Evolutionary conservation across 164 flowering plant species (phyloP).

Genomic region (Cinnamomum micranthum): DNA sequence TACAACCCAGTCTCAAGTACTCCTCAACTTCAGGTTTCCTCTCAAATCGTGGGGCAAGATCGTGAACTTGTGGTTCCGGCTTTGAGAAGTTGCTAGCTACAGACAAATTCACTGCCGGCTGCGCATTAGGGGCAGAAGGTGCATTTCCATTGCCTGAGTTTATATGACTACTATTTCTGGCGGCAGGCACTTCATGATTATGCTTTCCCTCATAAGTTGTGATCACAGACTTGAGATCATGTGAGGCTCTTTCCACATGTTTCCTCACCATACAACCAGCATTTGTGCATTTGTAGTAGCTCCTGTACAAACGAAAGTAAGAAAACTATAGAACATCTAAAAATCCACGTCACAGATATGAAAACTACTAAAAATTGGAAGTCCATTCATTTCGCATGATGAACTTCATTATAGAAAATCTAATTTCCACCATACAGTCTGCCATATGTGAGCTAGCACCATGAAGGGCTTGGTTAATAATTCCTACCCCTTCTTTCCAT

Average conservation of each 20-base stretch:
- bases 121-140: constrained; percentile 21
- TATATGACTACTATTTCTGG: constrained; percentile 50
- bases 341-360: background rate
- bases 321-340: background rate
- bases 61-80: constrained; percentile 44
- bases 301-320: constrained; percentile 36
- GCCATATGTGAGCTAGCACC: background rate
- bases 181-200: constrained; percentile 84
- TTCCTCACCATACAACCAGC: constrained; percentile 78
- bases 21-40: constrained; percentile 37
- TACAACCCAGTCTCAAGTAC: constrained; percentile 30
- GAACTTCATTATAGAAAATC: background rate
- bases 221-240: constrained; percentile 61
- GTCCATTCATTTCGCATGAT: background rate
- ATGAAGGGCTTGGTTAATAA: background rate
- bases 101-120: constrained; percentile 24
- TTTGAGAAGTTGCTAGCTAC: constrained; percentile 37
- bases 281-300: constrained; percentile 88
- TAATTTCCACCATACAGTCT: background rate
- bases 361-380: background rate
- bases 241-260: constrained; percentile 81
- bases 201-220: constrained; percentile 89
- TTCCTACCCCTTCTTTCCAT: too few species aligned
- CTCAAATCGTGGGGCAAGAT: constrained; percentile 40
- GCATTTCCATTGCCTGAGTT: constrained; percentile 31